Conservation (phyloP, 2,329 filamentous ascomycete species). For the Botryotinia calthae region DNA sequence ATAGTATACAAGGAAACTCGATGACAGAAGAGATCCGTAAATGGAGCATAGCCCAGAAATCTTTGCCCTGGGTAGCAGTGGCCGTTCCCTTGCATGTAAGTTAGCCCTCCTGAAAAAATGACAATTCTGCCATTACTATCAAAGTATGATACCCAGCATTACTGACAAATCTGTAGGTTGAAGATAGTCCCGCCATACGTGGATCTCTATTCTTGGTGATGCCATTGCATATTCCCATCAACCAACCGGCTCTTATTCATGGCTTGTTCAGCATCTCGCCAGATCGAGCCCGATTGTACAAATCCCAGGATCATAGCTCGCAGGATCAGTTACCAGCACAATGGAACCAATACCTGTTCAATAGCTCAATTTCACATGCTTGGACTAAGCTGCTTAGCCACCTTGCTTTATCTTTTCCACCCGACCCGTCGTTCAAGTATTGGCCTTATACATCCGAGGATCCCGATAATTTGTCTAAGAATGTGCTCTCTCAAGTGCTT, state of each 20-base stretch:
- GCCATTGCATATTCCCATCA: slow-evolving; percentile 37
- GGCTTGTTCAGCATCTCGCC: slow-evolving; percentile 39
- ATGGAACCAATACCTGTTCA: slow-evolving; percentile 39
- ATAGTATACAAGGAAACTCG: slow-evolving; percentile 30
- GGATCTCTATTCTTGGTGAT: slow-evolving; percentile 39
- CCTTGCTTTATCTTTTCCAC: slow-evolving; percentile 21
- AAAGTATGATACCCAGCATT: neutral
- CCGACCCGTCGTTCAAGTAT: slow-evolving; percentile 22
- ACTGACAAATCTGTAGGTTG: neutral
- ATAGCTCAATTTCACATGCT: slow-evolving; percentile 28
- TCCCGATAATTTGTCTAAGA: slow-evolving; percentile 21
- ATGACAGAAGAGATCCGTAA: slow-evolving; percentile 29
- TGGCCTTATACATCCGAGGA: slow-evolving; percentile 27
- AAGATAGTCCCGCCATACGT: neutral
- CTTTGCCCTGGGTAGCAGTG: slow-evolving; percentile 40
- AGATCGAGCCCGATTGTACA: slow-evolving; percentile 37
- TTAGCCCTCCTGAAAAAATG: neutral
- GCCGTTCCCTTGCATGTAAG: slow-evolving; percentile 35
- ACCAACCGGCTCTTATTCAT: slow-evolving; percentile 41
- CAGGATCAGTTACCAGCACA: slow-evolving; percentile 31
- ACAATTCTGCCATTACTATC: neutral
- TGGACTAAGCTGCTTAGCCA: slow-evolving; percentile 33
- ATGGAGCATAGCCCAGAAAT: slow-evolving; percentile 36
- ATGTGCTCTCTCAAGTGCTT: slow-evolving; percentile 25
- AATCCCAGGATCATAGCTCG: slow-evolving; percentile 27